Evolutionary conservation across 345 rosid genomes (phyloP).

Genomic region (Atalantia buxifolia): DNA sequence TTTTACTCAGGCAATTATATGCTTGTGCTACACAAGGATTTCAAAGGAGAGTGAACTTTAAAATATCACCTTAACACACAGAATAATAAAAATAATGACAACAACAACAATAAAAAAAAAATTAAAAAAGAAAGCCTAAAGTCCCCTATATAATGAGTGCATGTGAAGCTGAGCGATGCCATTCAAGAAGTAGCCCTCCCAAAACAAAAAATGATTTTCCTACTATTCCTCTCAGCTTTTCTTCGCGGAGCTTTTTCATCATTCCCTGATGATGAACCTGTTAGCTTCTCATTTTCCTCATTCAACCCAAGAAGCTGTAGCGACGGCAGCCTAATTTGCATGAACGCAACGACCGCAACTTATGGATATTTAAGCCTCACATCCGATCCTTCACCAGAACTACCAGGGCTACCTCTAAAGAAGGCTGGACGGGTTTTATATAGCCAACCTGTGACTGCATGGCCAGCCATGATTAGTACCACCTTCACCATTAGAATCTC

Average conservation of each 20-base stretch:
- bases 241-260: conserved; percentile 9
- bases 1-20: too few species aligned
- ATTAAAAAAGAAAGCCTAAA: too few species aligned
- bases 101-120: too few species aligned
- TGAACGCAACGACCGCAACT: conserved; percentile 6
- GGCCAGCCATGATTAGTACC: conserved; percentile 33
- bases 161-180: too few species aligned
- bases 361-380: conserved; percentile 31
- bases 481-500: conserved; percentile 32
- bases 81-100: too few species aligned
- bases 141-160: too few species aligned
- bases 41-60: too few species aligned
- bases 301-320: conserved; percentile 21
- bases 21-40: too few species aligned
- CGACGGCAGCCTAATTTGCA: conserved; percentile 25
- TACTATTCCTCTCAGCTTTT: neutral
- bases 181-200: too few species aligned
- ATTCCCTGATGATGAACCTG: neutral
- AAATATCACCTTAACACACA: too few species aligned
- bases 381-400: conserved; percentile 1
- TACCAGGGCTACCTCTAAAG: neutral
- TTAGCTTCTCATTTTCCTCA: conserved; percentile 18
- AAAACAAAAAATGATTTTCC: too few species aligned
- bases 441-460: conserved; percentile 23
- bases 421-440: conserved; percentile 25